Base-by-base conservation (phyloP, 2,329 filamentous ascomycete species). In the Microdochium paspali region DNA sequence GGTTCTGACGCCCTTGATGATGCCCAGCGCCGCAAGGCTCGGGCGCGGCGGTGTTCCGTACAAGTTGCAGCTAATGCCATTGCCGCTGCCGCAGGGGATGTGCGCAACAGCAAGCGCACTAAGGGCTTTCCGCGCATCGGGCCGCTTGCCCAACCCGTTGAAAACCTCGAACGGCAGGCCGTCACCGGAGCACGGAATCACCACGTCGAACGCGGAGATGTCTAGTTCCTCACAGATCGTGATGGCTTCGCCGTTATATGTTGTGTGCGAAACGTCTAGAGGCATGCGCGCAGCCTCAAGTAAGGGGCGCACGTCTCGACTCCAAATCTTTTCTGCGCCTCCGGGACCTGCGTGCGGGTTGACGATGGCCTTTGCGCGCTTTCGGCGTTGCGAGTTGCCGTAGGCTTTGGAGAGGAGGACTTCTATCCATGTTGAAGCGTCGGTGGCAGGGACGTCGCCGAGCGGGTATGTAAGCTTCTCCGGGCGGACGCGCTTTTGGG, bases 341-440 rank as follows among this genome's bases (percentile, higher is more conserved):
- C 91, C 91, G 39, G 89, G 86, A 0, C 93, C 93, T 13, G 90
- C 88, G 57, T 90, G 85, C 0, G 93, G 93, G 64, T 98, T 98
- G 51, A 98, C 76, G 40, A 97, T 71, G 12, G 97, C 82, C 63
- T 93, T 95, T 52, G 93, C 82, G 44, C 88, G 81, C 65, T 90
- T 93, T 49, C 74, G 76, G 46, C 75, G 76, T 58, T 85, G 80
- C 2, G 85, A 77, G 7, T 69, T 47, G 71, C 84, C 69, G 58
- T 95, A 96, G 23, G 90, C 81, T 44, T 76, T 74, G 30, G 80
- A 69, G 20, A 95, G 62, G 28, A 96, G 73, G 46, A 68, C 71
- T 24, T 74, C 70, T 31, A 82, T 69, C 81, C 88, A 96, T 48
- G 62, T 56, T 44, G 75, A 70, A 9, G 74, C 68, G n/a, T 74